Conservation (phyloP, 805 yeast species). For the Candida nanaspora region DNA sequence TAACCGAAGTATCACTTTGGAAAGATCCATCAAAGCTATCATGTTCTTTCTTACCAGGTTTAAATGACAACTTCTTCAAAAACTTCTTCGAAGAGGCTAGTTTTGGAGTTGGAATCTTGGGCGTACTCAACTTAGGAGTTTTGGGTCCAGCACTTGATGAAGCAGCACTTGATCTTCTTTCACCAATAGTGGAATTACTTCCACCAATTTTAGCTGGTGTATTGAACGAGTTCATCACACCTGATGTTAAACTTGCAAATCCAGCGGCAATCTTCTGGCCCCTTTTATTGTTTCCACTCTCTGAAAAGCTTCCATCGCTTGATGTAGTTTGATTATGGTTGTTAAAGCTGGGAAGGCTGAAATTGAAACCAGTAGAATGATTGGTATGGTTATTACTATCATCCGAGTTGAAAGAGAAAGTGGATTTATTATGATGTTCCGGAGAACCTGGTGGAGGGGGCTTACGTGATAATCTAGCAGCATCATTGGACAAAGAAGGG, state of each 20-base stretch:
- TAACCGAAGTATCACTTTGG: not conserved
- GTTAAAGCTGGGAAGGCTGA: too few relatives aligned
- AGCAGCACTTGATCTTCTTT: not conserved
- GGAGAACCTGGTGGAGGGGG: not conserved
- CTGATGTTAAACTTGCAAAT: not conserved
- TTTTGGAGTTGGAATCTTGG: not conserved
- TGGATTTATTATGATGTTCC: not conserved
- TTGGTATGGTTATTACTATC: too few relatives aligned
- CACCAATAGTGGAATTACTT: not conserved
- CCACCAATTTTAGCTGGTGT: not conserved
- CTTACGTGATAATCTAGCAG: not conserved
- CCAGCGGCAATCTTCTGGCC: not conserved
- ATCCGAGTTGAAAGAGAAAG: not conserved
- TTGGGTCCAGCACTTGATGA: not conserved
- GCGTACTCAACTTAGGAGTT: not conserved
- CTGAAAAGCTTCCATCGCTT: not conserved
- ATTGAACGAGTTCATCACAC: slow-evolving; percentile 2
- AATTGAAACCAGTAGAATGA: too few relatives aligned
- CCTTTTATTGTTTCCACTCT: not conserved
- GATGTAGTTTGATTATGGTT: too few relatives aligned
- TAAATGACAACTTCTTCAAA: slow-evolving; percentile 1
- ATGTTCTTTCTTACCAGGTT: slow-evolving; percentile 1
- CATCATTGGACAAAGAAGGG: not conserved
- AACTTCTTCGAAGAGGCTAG: not conserved
- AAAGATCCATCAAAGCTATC: too few relatives aligned